phyloP scores from a whole-genome alignment of 306 rosid genomes.

The Vigna angularis region DNA sequence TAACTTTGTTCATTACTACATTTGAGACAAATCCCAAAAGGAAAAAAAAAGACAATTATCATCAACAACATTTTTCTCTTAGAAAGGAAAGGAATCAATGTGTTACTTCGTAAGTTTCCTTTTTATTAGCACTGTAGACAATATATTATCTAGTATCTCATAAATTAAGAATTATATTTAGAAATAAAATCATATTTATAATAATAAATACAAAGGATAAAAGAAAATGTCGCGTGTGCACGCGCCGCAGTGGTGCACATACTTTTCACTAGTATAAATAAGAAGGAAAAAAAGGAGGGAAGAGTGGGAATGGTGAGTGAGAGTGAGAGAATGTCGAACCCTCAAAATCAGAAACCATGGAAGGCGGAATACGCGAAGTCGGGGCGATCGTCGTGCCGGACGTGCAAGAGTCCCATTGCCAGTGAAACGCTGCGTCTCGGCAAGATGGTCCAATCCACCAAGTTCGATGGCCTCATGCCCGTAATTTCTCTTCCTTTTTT shows the following conservation, averaged over 20 bases:
- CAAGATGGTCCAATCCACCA: conserved; percentile 90
- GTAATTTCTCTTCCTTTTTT: conserved; percentile 38
- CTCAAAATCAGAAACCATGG: conserved; percentile 85
- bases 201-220: neutral
- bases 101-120: no score
- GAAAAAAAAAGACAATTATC: no score
- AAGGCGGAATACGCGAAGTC: conserved; percentile 96
- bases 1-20: neutral
- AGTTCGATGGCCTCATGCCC: conserved; percentile 96
- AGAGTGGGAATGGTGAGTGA: neutral
- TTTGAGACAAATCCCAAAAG: neutral
- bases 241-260: no score
- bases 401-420: conserved; percentile 72
- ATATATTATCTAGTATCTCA: no score
- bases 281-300: conserved; percentile 6
- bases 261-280: neutral
- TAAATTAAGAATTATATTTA: no score
- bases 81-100: no score
- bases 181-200: no score
- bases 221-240: neutral
- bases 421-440: conserved; percentile 87
- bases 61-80: no score
- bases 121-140: no score
- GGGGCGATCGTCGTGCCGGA: conserved; percentile 84
- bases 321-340: conserved; percentile 66